These are phyloP conservation scores for Prunella vulgaris DNA, from an alignment of 257 asterid genomes.

Conservation along the genomic window DNA sequence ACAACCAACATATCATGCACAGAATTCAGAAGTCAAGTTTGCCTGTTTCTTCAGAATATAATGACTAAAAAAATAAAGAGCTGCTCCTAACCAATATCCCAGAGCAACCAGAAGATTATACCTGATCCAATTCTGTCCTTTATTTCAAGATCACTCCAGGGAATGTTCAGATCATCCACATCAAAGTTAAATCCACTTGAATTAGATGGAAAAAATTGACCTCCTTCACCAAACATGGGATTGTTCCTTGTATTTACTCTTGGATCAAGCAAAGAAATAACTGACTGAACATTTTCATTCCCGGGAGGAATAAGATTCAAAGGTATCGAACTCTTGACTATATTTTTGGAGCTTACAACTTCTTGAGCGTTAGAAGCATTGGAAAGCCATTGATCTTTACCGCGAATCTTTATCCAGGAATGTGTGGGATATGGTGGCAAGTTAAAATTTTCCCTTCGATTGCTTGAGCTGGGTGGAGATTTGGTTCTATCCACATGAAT, in stretches of 20 bases:
- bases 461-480: slow-evolving; percentile 43
- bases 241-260: slow-evolving; percentile 33
- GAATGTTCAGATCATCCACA: slow-evolving; percentile 73
- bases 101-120: slow-evolving; percentile 32
- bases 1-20: slow-evolving; percentile 16
- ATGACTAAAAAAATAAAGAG: background rate
- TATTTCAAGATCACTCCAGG: slow-evolving; percentile 80
- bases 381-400: slow-evolving; percentile 47
- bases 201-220: slow-evolving; percentile 40
- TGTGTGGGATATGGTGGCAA: slow-evolving; percentile 38
- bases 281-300: slow-evolving; percentile 39
- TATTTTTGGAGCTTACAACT: slow-evolving; percentile 35
- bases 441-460: slow-evolving; percentile 38
- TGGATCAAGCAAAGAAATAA: slow-evolving; percentile 37
- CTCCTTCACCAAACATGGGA: slow-evolving; percentile 42
- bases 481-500: slow-evolving; percentile 35
- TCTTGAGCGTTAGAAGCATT: slow-evolving; percentile 39
- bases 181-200: slow-evolving; percentile 52
- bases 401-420: slow-evolving; percentile 55
- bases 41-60: background rate
- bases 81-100: slow-evolving; percentile 9
- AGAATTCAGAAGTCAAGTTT: slow-evolving; percentile 5
- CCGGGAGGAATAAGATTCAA: slow-evolving; percentile 39
- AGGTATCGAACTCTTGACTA: slow-evolving; percentile 32
- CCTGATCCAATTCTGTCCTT: slow-evolving; percentile 96